Evolutionary conservation across 495 filamentous ascomycete genomes (phyloP).

Genomic region (Aspergillus saccharolyticus): DNA sequence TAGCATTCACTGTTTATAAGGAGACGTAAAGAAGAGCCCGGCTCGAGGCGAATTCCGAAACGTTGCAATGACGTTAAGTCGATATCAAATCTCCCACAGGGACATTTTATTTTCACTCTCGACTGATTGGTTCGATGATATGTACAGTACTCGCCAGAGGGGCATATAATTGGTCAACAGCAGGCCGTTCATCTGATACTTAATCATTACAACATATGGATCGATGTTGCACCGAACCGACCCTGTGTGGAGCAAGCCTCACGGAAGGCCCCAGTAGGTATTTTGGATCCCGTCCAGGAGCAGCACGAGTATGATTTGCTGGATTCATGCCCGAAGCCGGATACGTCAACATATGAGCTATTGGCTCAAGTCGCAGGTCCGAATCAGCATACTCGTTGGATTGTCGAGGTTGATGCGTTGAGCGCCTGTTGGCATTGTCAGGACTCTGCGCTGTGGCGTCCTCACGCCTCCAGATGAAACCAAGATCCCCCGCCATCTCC

Average conservation of each 20-base stretch:
- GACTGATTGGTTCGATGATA: neutral
- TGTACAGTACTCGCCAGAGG: neutral
- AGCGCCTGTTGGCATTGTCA: neutral
- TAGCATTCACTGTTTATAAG: neutral
- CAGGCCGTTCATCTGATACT: neutral
- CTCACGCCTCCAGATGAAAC: neutral
- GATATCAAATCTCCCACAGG: neutral
- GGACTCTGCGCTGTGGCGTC: neutral
- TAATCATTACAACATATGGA: neutral
- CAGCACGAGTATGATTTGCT: neutral
- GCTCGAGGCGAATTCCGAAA: too few species aligned
- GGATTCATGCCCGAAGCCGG: neutral
- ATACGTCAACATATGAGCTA: neutral
- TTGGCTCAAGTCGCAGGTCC: neutral
- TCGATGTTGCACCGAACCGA: neutral
- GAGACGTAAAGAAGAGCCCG: too few species aligned
- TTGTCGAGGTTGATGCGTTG: neutral
- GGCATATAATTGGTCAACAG: neutral
- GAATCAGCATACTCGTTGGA: neutral
- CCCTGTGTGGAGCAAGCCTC: neutral
- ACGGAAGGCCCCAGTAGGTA: neutral
- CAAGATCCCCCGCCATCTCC: neutral
- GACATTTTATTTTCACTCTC: neutral
- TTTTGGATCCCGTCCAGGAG: neutral
- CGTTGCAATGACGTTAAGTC: constrained; percentile 7